Percentiles rank a stretch among this genome's conserved stretches.
Evolutionary conservation across 352 stramenopile genomes (phyloP).

Genomic region (Globisporangium viniferum): DNA sequence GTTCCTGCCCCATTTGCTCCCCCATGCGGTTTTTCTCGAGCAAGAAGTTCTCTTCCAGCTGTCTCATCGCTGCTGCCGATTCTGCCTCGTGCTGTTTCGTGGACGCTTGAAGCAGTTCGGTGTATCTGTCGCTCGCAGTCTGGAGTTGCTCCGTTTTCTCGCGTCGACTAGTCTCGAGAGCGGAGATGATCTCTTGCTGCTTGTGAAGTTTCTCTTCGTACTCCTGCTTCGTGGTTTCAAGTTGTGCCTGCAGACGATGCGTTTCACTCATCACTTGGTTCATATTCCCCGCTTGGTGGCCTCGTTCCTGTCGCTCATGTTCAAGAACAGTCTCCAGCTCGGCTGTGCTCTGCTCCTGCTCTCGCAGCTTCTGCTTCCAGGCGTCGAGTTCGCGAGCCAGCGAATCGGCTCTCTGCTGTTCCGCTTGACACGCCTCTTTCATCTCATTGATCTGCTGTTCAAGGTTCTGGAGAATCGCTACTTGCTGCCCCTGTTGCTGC

Average conservation of each 20-base stretch:
- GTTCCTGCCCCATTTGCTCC: slow-evolving; percentile 35
- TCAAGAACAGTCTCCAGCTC: slow-evolving; percentile 35
- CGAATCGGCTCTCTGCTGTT: slow-evolving; percentile 28
- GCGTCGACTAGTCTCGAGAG: slow-evolving; percentile 37
- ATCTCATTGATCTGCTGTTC: slow-evolving; percentile 47
- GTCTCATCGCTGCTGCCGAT: slow-evolving; percentile 38
- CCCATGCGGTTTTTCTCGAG: slow-evolving; percentile 39
- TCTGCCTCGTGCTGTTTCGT: slow-evolving; percentile 37
- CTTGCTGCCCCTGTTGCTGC: slow-evolving; percentile 38
- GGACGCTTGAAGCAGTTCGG: slow-evolving; percentile 22
- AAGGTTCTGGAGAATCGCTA: slow-evolving; percentile 30
- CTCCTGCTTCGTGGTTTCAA: slow-evolving; percentile 35
- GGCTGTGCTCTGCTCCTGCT: slow-evolving; percentile 26
- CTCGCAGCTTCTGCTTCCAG: slow-evolving; percentile 38
- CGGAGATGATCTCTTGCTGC: slow-evolving; percentile 35
- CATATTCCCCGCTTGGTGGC: slow-evolving; percentile 28
- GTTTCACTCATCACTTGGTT: slow-evolving; percentile 42
- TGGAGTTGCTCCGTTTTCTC: slow-evolving; percentile 39
- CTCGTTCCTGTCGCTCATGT: slow-evolving; percentile 18
- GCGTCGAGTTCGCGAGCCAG: slow-evolving; percentile 30
- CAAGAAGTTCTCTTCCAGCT: slow-evolving; percentile 51
- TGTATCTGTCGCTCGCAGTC: slow-evolving; percentile 29
- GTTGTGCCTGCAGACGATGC: slow-evolving; percentile 40
- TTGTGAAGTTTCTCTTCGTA: slow-evolving; percentile 50
- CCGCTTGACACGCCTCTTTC: slow-evolving; percentile 34